Conservation (phyloP, 2,329 filamentous ascomycete genomes). For the Pseudopithomyces maydicus region DNA sequence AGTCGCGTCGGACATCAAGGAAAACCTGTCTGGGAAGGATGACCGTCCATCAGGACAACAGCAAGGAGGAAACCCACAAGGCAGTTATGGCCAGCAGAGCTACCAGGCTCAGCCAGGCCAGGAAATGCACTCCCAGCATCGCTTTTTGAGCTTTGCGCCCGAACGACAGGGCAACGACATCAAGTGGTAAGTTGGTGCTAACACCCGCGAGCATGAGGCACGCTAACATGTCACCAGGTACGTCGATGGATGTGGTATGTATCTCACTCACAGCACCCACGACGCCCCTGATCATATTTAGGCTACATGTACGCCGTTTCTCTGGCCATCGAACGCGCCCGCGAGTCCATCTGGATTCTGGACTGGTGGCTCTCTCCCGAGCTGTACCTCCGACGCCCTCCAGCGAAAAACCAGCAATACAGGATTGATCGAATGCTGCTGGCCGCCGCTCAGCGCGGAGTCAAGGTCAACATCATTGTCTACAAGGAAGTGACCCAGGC, state of each 20-base stretch:
- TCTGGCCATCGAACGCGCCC: conserved; percentile 75
- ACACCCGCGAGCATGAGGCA: not conserved
- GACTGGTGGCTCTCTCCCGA: conserved; percentile 92
- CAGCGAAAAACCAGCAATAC: conserved; percentile 80
- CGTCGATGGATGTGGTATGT: conserved; percentile 8
- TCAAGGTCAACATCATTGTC: conserved; percentile 83
- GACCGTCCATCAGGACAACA: conserved; percentile 53
- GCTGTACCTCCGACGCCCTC: conserved; percentile 82
- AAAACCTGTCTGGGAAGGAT: conserved; percentile 53
- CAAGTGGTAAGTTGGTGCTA: conserved; percentile 87
- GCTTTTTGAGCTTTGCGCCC: conserved; percentile 71
- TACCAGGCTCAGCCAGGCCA: conserved; percentile 34
- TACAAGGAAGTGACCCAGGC: conserved; percentile 86
- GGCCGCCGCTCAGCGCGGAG: conserved; percentile 81
- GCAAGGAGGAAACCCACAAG: conserved; percentile 24
- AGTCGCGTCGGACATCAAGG: conserved; percentile 57
- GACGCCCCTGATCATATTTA: conserved; percentile 12
- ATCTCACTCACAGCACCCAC: not conserved
- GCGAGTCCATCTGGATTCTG: conserved; percentile 80
- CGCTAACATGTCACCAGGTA: not conserved
- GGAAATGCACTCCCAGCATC: conserved; percentile 52
- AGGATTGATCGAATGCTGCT: conserved; percentile 82
- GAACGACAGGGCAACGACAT: conserved; percentile 71
- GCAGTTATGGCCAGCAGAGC: conserved; percentile 22
- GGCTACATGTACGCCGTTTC: conserved; percentile 84